Evolutionary conservation across 2,329 filamentous ascomycete species (phyloP).

Genomic region (Talaromyces sp.): DNA sequence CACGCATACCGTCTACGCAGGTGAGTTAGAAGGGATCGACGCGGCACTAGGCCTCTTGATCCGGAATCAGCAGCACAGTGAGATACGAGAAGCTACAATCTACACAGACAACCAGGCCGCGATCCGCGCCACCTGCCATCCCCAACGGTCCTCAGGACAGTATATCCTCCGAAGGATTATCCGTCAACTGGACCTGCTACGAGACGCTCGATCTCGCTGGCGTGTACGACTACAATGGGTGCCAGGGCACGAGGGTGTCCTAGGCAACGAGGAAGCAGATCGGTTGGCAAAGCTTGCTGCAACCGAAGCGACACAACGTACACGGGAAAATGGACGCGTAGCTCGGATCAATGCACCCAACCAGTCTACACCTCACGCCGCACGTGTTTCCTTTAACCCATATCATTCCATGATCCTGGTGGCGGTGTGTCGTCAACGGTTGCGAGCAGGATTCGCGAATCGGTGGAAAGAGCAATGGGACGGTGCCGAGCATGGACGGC

Average conservation of each 20-base stretch:
- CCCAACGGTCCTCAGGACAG: constrained; percentile 29
- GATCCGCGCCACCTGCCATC: constrained; percentile 31
- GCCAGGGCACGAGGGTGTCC: background rate
- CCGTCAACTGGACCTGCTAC: background rate
- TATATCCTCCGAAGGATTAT: constrained; percentile 21
- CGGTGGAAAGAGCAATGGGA: constrained; percentile 13
- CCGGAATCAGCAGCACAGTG: background rate
- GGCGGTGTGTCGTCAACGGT: background rate
- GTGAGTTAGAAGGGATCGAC: background rate
- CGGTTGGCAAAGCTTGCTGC: background rate
- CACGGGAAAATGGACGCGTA: constrained; percentile 14
- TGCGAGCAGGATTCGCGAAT: background rate
- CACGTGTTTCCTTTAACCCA: background rate
- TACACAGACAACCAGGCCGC: constrained; percentile 37
- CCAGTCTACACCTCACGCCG: background rate
- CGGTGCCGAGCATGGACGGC: background rate
- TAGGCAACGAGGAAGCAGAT: background rate
- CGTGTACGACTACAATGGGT: background rate
- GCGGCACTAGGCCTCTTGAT: background rate
- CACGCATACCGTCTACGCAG: background rate
- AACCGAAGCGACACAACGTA: background rate
- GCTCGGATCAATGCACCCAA: background rate
- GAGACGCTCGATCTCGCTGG: background rate
- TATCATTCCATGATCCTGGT: background rate
- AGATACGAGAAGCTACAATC: constrained; percentile 17